Base-by-base conservation (phyloP, 257 asterid genomes). In the Misopates orontium region DNA sequence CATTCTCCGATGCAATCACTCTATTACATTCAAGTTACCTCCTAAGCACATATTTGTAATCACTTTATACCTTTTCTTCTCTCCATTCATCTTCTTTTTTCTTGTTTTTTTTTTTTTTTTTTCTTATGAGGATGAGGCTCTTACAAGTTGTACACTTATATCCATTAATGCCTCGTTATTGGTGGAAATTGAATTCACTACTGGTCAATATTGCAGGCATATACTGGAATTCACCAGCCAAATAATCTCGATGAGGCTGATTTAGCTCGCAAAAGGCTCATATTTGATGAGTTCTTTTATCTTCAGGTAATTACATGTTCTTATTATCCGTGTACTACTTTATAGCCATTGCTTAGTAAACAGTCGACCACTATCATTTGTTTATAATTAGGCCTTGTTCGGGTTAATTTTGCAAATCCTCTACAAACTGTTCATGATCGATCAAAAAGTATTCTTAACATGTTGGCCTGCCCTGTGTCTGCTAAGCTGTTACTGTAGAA, bases 231-330 rank as follows among this genome's bases (percentile, higher is more conserved):
- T 75, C 98, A 93, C 84, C 88, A 81, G 78, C 98, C 98, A 18
- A 76, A 77, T 79, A 73, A 75, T 73, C 67, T 93, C 68, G 72
- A 60, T 65, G 81, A 74, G 75, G 98, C 98, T 23, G 91, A 93
- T 77, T 77, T 80, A 73, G 97, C 98, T 69, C 96, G 97, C 57
- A 85, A 75, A 78, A 86, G 98, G 89, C 95, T 93, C 66, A 88
- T 93, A 59, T 93, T 93, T 83, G 98, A 93, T 62, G 98, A 93
- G 80, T 93, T 93, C 81, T 89, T 93, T 68, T 93, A 89, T 83
- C 85, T 93, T 70, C 98, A 93, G 96, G 98, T 93, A 76, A 73
- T 51, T 56, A 31, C 23, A 17, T 18, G 52, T 70, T 50, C 45
- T 25, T 67, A 24, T 44, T 56, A 47, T 13, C 63, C 50, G 20